Evolutionary conservation across 495 filamentous ascomycete species (phyloP), one percentile per base, ranked within the genome.

Genomic region (Xylaria acuta): DNA sequence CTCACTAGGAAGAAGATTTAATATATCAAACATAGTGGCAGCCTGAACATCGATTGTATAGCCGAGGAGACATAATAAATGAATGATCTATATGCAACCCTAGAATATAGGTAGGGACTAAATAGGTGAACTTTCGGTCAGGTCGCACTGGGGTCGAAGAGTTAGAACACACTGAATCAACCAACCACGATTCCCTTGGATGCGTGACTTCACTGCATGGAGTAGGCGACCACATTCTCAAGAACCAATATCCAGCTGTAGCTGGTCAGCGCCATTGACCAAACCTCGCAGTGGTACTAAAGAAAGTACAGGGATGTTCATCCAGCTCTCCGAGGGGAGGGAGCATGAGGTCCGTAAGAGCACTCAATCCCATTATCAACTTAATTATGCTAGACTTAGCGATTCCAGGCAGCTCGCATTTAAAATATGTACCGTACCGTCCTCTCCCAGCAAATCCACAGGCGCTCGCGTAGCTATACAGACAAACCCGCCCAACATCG

Each of bases 341-440:
- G 18, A 51, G 1, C 16, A 36, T 27, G 8, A 25, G 5, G 8
- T 20, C 51, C 4, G 22, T 11, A 20, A 36, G 14, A 40, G 47
- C 49, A 36, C 20, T n/a, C 58, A 43, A 54, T 43, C 34, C 58
- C 25, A 58, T 41, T 68, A 18, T 34, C 65, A n/a, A 53, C 30
- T 27, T 7, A 38, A 41, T 4, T 3, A 40, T 53, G 18, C 47
- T n/a, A 16, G 34, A 32, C 32, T 41, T 25, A 27, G 40, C 18
- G 4, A 66, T 49, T 16, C 40, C 25, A 51, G 49, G 18, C 27
- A 14, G 34, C 36, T 30, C 47, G 34, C n/a, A 68, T 36, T 30
- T 30, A 40, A 68, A 32, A 56, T 45, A 59, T 38, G 36, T 68
- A 32, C 25, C 54, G 32, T 36, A 5, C 8, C 25, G 4, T 36